Evolutionary conservation across 1,284 basidiomycete species (phyloP), one percentile per base, ranked within the genome.

Genomic region (Malassezia dermatis): DNA sequence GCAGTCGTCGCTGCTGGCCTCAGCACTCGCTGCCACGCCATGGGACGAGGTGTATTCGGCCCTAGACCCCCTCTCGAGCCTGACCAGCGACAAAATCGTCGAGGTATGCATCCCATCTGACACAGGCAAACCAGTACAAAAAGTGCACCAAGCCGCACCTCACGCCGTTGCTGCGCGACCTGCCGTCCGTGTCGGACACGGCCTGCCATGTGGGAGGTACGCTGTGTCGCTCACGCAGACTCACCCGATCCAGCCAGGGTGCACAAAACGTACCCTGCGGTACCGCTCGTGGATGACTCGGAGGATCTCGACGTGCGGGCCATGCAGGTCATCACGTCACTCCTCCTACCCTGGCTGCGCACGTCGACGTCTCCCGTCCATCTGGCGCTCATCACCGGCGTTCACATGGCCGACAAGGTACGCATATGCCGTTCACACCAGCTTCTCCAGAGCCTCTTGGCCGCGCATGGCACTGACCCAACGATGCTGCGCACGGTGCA

Each of bases 361-460:
- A 23, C 11, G 0, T 15, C 42, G 4, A 17, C 42, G 8, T 40
- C 44, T 5, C 37, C 24, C 19, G 8, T 30, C 10, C 37, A 54
- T 27, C 8, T 48, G n/a, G 52, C 35, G 4, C 11, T 54, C 8
- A 31, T 56, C 1, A 35, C 44, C 8, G 23, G 31, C 21, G 54
- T 7, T 19, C 23, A 13, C 24, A 41, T 51, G 30, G 23, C 30
- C 34, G 41, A 56, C 43, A 31, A 45, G 41, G 41, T 43, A 28
- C 24, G 41, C 17, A 12, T 26, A 13, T 12, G 10, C 6, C 13
- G 24, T 24, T 43, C 12, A 43, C 17, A 27, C 23, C 30, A 27
- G 21, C 24, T 56, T 26, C 43, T 51, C 26, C 46, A 56, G 13
- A 11, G 30, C 21, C 41, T 56, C 15, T 39, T 56, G 26, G 19